phyloP scores from a whole-genome alignment of 306 rosid genomes.

The Gastrolobium bilobum region DNA sequence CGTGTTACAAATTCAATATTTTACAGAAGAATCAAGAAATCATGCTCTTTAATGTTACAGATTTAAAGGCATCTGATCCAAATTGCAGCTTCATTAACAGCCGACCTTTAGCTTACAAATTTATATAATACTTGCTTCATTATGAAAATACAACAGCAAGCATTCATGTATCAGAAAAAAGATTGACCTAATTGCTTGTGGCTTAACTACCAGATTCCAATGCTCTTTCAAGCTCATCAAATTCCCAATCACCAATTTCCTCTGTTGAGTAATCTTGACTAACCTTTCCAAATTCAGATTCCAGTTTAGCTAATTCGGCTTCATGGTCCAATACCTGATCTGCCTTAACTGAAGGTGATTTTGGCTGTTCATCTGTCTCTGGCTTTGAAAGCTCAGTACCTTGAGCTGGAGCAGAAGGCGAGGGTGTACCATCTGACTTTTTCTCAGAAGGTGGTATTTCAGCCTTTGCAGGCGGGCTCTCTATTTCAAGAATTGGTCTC shows the following conservation, averaged over 20 bases:
- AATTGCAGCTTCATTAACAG: conserved; percentile 45
- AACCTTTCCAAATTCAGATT: conserved; percentile 89
- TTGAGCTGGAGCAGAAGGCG: conserved; percentile 49
- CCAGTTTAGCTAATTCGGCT: conserved; percentile 89
- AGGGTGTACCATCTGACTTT: conserved; percentile 48
- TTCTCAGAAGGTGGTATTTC: conserved; percentile 64
- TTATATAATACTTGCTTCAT: conserved; percentile 49
- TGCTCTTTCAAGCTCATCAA: conserved; percentile 97
- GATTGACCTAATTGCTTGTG: conserved; percentile 45
- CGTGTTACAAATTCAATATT: conserved; percentile 56
- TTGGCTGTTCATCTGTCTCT: conserved; percentile 51
- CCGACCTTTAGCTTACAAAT: conserved; percentile 47
- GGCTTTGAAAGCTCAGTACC: conserved; percentile 49
- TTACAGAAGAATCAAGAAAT: conserved; percentile 77
- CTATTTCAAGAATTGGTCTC: conserved; percentile 86
- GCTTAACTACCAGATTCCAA: conserved; percentile 66
- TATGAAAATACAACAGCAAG: conserved; percentile 54
- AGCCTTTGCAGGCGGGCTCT: conserved; percentile 66
- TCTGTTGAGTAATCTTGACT: conserved; percentile 78
- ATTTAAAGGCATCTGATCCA: conserved; percentile 48
- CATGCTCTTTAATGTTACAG: conserved; percentile 56
- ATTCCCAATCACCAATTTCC: conserved; percentile 96
- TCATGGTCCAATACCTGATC: conserved; percentile 69
- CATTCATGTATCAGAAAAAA: conserved; percentile 34
- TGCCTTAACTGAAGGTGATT: conserved; percentile 55